Evolutionary conservation across 352 stramenopile species (phyloP).

Genomic region (Pythium periplocum): DNA sequence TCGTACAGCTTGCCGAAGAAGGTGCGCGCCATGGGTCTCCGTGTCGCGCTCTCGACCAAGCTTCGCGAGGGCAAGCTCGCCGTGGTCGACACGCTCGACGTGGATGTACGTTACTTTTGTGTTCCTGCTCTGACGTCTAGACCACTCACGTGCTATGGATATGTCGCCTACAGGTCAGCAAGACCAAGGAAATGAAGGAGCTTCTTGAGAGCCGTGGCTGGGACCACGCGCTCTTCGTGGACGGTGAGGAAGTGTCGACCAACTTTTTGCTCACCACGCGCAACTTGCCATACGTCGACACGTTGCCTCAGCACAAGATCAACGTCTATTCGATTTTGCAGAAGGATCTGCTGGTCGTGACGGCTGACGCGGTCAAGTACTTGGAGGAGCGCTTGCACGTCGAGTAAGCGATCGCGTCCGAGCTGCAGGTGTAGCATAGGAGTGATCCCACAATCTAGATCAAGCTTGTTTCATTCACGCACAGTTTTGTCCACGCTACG

Average conservation of each 20-base stretch:
- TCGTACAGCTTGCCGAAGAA: conserved; percentile 88
- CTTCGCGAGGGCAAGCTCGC: conserved; percentile 83
- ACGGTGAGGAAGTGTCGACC: conserved; percentile 60
- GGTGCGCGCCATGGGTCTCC: conserved; percentile 82
- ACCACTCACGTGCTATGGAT: background rate
- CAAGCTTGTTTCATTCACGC: too few relatives aligned
- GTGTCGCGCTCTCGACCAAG: conserved; percentile 83
- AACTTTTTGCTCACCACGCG: conserved; percentile 79
- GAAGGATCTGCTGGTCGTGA: conserved; percentile 85
- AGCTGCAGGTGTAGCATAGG: too few relatives aligned
- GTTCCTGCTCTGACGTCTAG: background rate
- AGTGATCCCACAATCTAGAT: too few relatives aligned
- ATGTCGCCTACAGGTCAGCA: conserved; percentile 39
- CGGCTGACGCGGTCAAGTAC: conserved; percentile 84
- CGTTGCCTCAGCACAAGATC: conserved; percentile 82
- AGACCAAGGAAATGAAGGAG: conserved; percentile 87
- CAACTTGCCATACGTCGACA: conserved; percentile 84
- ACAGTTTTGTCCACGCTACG: too few relatives aligned
- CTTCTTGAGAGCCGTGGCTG: conserved; percentile 69
- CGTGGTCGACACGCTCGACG: conserved; percentile 69
- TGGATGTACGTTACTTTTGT: conserved; percentile 44
- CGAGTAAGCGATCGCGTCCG: conserved; percentile 31
- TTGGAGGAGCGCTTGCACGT: conserved; percentile 82
- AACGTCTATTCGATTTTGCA: conserved; percentile 89
- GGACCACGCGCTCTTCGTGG: conserved; percentile 85